Conservation (phyloP, 768 basidiomycete genomes). For the Boletus subparvulus region DNA sequence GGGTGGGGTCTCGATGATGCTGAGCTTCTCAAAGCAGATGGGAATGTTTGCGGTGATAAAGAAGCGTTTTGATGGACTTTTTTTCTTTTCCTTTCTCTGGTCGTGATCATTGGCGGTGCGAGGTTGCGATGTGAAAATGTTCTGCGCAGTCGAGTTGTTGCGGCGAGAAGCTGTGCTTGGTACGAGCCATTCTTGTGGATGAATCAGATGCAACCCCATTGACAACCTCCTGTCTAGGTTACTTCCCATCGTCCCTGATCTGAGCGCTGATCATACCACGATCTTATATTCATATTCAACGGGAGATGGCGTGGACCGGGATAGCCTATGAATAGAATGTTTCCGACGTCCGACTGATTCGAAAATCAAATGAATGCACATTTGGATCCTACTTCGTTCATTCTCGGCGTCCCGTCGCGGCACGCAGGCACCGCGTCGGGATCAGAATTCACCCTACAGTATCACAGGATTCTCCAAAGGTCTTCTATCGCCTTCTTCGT, state of each 20-base stretch:
- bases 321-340: slow-evolving; percentile 12
- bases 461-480: background rate
- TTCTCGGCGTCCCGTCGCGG: background rate
- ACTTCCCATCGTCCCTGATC: background rate
- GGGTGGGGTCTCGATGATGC: slow-evolving; percentile 7
- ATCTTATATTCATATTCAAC: background rate
- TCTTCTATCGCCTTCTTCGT: background rate
- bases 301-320: background rate
- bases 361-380: background rate
- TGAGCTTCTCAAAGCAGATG: slow-evolving; percentile 2
- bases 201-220: background rate
- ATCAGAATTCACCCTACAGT: background rate
- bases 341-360: background rate
- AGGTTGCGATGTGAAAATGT: background rate
- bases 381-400: background rate
- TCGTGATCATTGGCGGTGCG: background rate
- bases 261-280: background rate
- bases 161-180: slow-evolving; percentile 6
- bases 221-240: slow-evolving; percentile 6
- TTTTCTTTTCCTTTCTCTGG: background rate
- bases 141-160: background rate
- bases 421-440: background rate
- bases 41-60: slow-evolving; percentile 5
- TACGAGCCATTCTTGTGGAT: slow-evolving; percentile 8
- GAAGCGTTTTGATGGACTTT: slow-evolving; percentile 5